phyloP scores from a whole-genome alignment of 257 asterid genomes.

The Solanum sparsipilum region DNA sequence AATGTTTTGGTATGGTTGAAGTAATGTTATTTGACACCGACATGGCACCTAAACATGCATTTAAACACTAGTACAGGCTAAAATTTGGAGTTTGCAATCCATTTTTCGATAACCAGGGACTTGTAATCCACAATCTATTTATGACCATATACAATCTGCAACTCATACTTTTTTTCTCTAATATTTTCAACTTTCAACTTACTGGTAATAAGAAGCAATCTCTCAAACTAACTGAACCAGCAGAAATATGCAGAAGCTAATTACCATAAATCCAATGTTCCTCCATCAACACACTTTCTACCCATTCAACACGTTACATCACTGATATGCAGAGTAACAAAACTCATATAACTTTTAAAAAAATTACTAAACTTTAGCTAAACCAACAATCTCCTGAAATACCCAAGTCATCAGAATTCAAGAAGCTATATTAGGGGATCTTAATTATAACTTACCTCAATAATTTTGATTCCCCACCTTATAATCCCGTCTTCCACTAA shows the following conservation, averaged over 20 bases:
- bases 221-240: not conserved
- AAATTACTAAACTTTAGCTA: not conserved
- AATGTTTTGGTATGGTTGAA: not conserved
- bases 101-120: too few species aligned
- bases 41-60: too few species aligned
- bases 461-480: not conserved
- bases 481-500: not conserved
- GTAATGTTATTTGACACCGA: too few species aligned
- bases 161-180: not conserved
- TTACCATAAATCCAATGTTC: not conserved
- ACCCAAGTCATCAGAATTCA: not conserved
- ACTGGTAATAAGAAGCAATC: not conserved
- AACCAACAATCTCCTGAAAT: not conserved
- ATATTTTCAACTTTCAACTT: not conserved
- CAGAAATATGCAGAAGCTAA: not conserved
- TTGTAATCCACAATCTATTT: not conserved
- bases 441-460: not conserved
- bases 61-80: not conserved
- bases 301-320: not conserved
- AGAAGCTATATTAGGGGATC: not conserved
- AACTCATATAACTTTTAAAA: not conserved
- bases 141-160: not conserved
- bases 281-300: not conserved
- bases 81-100: not conserved
- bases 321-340: not conserved